Evolutionary conservation across 2,329 filamentous ascomycete genomes (phyloP).

Genomic region (Fusarium decemcellulare): DNA sequence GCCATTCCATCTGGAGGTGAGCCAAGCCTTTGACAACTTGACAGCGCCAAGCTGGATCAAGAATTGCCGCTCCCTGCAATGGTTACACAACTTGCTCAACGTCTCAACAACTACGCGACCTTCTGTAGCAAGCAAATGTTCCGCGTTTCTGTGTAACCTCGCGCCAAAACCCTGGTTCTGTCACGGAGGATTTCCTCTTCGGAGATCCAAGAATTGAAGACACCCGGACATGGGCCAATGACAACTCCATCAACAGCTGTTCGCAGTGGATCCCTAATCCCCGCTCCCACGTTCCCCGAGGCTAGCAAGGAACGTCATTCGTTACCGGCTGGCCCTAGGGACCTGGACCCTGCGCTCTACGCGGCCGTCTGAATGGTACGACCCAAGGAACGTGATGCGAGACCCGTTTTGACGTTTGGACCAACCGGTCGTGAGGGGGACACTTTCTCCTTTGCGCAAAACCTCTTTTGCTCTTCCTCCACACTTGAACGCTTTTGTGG

Average conservation of each 20-base stretch:
- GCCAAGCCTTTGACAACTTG: too few relatives aligned
- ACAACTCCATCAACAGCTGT: neutral
- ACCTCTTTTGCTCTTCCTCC: neutral
- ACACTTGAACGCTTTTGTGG: too few relatives aligned
- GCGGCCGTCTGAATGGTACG: neutral
- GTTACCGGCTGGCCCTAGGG: constrained; percentile 17
- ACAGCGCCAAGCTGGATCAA: too few relatives aligned
- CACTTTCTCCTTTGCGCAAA: neutral
- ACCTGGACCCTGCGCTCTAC: neutral
- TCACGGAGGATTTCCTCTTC: neutral
- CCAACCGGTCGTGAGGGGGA: constrained; percentile 12
- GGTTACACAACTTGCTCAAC: too few relatives aligned
- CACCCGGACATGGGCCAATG: neutral
- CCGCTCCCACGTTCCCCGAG: constrained; percentile 10
- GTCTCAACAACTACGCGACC: neutral
- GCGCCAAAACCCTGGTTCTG: neutral
- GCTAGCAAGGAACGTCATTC: neutral
- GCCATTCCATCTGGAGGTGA: too few relatives aligned
- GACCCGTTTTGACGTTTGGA: constrained; percentile 8
- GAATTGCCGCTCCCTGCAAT: too few relatives aligned
- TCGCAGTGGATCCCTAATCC: neutral
- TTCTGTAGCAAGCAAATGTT: neutral
- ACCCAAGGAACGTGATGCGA: neutral
- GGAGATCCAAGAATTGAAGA: neutral
- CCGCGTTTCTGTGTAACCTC: neutral